Evolutionary conservation across 805 yeast genomes (phyloP).

Genomic region (Zygoascus ofunaensis): DNA sequence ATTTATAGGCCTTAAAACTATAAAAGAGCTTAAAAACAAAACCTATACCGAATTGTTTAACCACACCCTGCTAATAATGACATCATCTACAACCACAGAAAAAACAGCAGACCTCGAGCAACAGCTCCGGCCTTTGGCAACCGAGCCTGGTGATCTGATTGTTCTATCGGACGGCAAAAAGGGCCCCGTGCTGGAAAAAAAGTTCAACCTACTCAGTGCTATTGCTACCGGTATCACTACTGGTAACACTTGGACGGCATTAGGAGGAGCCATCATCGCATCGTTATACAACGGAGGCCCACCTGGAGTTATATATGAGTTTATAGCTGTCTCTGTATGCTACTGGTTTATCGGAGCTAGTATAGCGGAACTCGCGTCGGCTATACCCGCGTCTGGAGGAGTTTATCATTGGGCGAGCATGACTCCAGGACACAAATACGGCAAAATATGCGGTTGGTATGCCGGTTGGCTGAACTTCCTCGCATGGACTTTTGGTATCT

Average conservation of each 20-base stretch:
- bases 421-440: slow-evolving; percentile 1
- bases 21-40: too few relatives aligned
- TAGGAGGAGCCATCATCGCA: not conserved
- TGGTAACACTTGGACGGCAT: not conserved
- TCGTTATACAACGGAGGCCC: not conserved
- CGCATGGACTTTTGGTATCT: too few relatives aligned
- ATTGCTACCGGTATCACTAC: not conserved
- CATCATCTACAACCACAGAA: too few relatives aligned
- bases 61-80: too few relatives aligned
- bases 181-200: not conserved
- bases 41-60: too few relatives aligned
- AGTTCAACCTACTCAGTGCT: not conserved
- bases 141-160: too few relatives aligned
- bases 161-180: too few relatives aligned
- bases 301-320: not conserved
- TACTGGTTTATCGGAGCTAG: too few relatives aligned
- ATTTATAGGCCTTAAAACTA: too few relatives aligned
- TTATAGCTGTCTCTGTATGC: not conserved
- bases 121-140: too few relatives aligned
- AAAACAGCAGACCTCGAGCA: too few relatives aligned
- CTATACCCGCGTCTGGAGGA: slow-evolving; percentile 3
- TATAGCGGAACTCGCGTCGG: slow-evolving; percentile 5
- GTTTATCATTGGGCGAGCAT: slow-evolving; percentile 6
- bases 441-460: not conserved
- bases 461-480: too few relatives aligned